These are phyloP conservation scores for Bremia lactucae DNA, from an alignment of 352 stramenopile genomes.

Conservation along the genomic window DNA sequence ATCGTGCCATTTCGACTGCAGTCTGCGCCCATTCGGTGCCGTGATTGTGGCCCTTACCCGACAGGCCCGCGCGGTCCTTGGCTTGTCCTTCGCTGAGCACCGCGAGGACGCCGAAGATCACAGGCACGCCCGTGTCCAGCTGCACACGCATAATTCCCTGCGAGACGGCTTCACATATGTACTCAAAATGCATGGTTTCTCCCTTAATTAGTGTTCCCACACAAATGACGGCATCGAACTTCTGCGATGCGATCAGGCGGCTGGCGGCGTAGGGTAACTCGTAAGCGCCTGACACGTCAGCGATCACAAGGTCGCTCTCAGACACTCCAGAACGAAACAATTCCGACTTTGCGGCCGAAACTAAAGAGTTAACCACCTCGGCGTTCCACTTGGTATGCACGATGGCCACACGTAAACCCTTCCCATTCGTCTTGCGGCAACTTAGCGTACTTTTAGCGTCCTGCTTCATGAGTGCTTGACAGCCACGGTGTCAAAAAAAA, in stretches of 20 bases:
- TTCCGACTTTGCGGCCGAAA: constrained; percentile 49
- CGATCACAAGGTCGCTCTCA: constrained; percentile 55
- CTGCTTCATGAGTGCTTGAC: constrained; percentile 60
- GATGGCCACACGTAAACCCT: constrained; percentile 67
- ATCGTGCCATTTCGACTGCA: constrained; percentile 92
- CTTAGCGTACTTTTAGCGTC: constrained; percentile 56
- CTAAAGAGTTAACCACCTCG: constrained; percentile 67
- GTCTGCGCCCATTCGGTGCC: constrained; percentile 94
- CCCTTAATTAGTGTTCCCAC: constrained; percentile 93
- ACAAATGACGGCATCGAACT: constrained; percentile 94
- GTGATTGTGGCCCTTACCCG: constrained; percentile 88
- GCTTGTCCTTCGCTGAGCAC: constrained; percentile 95
- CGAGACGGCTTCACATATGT: constrained; percentile 95
- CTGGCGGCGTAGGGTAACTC: constrained; percentile 94
- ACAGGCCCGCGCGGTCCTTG: constrained; percentile 80
- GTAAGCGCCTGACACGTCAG: constrained; percentile 90
- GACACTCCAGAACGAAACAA: constrained; percentile 49
- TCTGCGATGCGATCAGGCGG: constrained; percentile 82
- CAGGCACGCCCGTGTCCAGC: constrained; percentile 81
- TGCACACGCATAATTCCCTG: constrained; percentile 95
- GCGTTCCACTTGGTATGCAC: constrained; percentile 82
- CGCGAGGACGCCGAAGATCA: constrained; percentile 92
- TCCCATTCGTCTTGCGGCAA: constrained; percentile 69
- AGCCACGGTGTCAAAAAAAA: too few relatives aligned
- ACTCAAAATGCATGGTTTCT: constrained; percentile 99